Conservation (phyloP, 331 rosid species). For the Quercus phellos region DNA sequence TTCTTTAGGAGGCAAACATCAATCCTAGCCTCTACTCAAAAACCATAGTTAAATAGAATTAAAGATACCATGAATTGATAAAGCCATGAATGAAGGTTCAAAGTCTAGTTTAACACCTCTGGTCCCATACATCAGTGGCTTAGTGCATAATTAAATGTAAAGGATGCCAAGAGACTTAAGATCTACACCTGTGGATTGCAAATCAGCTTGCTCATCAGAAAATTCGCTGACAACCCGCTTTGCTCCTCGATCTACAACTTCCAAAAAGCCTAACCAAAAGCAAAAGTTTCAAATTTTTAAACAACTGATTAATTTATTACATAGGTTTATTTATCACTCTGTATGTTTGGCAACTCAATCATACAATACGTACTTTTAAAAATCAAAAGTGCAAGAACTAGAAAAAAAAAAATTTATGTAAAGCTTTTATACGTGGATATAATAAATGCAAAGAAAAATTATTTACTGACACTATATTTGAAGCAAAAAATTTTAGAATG, state of each 20-base stretch:
- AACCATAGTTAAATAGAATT: not conserved
- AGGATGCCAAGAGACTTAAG: constrained; percentile 12
- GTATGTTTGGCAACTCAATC: not conserved
- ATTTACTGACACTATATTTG: not conserved
- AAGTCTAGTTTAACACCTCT: constrained; percentile 2
- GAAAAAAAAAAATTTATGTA: not conserved
- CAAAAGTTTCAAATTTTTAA: not conserved
- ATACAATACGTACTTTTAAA: not conserved
- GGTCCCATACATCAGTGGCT: not conserved
- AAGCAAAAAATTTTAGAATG: not conserved
- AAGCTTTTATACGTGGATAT: not conserved
- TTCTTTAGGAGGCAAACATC: not conserved
- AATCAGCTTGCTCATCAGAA: constrained; percentile 64
- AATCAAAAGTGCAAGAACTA: not conserved
- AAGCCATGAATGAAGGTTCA: not conserved
- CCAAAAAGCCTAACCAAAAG: constrained; percentile 57
- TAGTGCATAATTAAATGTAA: not conserved
- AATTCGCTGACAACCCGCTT: constrained; percentile 76
- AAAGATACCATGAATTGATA: not conserved
- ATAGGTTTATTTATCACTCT: not conserved
- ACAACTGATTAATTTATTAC: not conserved
- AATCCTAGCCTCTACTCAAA: not conserved
- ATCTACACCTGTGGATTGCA: constrained; percentile 63
- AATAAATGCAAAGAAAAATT: not conserved
- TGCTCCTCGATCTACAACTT: constrained; percentile 93